These are phyloP conservation scores for Yueomyces sinensis DNA, from an alignment of 805 yeast genomes.

Conservation along the genomic window DNA sequence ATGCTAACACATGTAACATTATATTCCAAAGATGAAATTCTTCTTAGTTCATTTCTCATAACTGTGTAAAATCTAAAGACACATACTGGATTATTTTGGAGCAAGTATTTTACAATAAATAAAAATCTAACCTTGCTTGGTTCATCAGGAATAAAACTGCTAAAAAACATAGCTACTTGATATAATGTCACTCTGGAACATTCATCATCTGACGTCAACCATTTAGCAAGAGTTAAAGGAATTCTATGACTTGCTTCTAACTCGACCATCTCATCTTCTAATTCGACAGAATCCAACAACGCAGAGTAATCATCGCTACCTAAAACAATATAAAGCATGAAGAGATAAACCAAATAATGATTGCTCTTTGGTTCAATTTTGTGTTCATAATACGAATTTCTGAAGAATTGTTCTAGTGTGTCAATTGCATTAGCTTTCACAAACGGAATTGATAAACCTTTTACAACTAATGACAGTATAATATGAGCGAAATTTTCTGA, in stretches of 20 bases:
- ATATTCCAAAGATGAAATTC: constrained; percentile 18
- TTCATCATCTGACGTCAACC: constrained; percentile 20
- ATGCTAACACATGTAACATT: constrained; percentile 22
- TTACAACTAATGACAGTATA: constrained; percentile 33
- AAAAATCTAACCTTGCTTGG: constrained; percentile 24
- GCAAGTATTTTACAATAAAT: constrained; percentile 19
- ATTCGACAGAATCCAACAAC: constrained; percentile 24
- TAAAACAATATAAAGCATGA: constrained; percentile 25
- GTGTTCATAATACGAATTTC: constrained; percentile 29
- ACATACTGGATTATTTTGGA: constrained; percentile 21
- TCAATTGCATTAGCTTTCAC: constrained; percentile 36
- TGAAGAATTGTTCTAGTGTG: constrained; percentile 31
- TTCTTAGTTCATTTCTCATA: constrained; percentile 22
- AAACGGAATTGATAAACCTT: constrained; percentile 48
- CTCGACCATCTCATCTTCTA: constrained; percentile 21
- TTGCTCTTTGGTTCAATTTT: constrained; percentile 5
- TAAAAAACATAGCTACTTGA: constrained; percentile 25
- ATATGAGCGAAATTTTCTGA: constrained; percentile 38
- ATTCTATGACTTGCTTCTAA: constrained; percentile 25
- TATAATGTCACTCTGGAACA: constrained; percentile 23
- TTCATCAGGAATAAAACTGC: constrained; percentile 24
- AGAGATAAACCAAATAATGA: constrained; percentile 18
- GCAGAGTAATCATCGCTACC: constrained; percentile 26
- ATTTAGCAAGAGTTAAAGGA: constrained; percentile 26
- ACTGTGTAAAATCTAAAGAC: constrained; percentile 23